Evolutionary conservation across 2,329 filamentous ascomycete genomes (phyloP).

Genomic region (Claviceps spartinae): DNA sequence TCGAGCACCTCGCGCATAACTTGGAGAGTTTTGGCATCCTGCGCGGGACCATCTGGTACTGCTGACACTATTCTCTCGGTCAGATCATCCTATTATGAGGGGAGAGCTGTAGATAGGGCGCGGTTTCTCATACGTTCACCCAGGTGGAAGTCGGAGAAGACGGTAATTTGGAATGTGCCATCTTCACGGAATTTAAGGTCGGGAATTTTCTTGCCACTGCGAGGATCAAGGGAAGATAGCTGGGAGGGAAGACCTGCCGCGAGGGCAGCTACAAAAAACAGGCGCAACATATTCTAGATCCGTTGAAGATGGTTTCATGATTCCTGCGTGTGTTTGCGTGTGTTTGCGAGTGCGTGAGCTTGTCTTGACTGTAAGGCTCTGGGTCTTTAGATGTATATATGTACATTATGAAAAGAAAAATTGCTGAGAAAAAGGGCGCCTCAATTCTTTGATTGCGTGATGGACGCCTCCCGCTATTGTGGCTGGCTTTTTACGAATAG

Average conservation of each 20-base stretch:
- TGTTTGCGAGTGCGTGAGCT: too few relatives aligned
- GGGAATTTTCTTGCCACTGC: not conserved
- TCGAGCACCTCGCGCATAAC: slow-evolving; percentile 47
- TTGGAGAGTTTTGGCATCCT: slow-evolving; percentile 40
- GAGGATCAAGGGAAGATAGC: too few relatives aligned
- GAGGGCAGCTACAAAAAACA: not conserved
- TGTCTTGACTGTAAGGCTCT: too few relatives aligned
- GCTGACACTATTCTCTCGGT: not conserved
- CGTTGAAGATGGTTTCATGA: not conserved
- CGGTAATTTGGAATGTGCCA: slow-evolving; percentile 1
- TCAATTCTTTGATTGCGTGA: too few relatives aligned
- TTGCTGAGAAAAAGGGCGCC: too few relatives aligned
- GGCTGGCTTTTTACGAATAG: not conserved
- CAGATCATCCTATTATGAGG: not conserved
- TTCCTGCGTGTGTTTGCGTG: not conserved
- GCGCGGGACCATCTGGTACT: slow-evolving; percentile 20
- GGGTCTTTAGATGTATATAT: not conserved
- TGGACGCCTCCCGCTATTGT: not conserved
- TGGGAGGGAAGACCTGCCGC: not conserved
- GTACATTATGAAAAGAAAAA: not conserved
- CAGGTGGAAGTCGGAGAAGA: slow-evolving; percentile 3
- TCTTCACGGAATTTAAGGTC: not conserved
- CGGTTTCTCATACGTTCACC: not conserved
- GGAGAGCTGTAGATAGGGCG: not conserved
- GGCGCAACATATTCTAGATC: not conserved